Percentiles rank a stretch among this genome's conserved stretches.
Conservation (phyloP, 1,284 basidiomycete genomes). For the Cystobasidium pallidum region DNA sequence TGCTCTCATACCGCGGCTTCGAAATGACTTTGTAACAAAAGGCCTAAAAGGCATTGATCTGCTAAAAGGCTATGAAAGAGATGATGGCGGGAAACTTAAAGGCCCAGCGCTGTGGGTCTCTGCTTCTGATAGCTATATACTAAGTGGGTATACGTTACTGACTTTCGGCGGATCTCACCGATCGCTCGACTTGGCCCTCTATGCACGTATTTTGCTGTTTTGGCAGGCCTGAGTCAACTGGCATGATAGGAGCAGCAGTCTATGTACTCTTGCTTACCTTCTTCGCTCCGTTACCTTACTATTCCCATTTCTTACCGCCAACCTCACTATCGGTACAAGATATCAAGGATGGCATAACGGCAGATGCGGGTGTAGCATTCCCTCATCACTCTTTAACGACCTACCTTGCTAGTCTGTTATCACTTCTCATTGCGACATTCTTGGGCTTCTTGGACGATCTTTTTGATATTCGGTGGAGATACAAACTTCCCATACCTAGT, state of each 20-base stretch:
- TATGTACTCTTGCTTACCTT: slow-evolving; percentile 68
- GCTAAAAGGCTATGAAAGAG: slow-evolving; percentile 51
- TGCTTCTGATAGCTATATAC: not conserved
- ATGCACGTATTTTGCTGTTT: too few relatives aligned
- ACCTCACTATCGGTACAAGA: not conserved
- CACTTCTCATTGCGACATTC: slow-evolving; percentile 85
- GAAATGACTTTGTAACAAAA: slow-evolving; percentile 48
- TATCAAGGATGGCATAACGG: slow-evolving; percentile 12
- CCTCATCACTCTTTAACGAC: slow-evolving; percentile 67
- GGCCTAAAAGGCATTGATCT: slow-evolving; percentile 52
- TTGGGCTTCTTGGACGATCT: slow-evolving; percentile 96
- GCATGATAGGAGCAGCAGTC: slow-evolving; percentile 83
- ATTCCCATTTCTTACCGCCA: slow-evolving; percentile 62
- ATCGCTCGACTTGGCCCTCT: not conserved
- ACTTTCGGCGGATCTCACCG: not conserved
- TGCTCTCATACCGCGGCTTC: slow-evolving; percentile 49
- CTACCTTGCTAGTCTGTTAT: slow-evolving; percentile 89
- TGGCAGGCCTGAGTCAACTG: slow-evolving; percentile 89
- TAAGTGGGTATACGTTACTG: not conserved
- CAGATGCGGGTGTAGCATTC: slow-evolving; percentile 44
- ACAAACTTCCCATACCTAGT: slow-evolving; percentile 90
- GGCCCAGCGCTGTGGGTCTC: slow-evolving; percentile 41
- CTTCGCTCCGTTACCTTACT: slow-evolving; percentile 53
- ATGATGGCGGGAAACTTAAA: slow-evolving; percentile 38
- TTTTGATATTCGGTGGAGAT: slow-evolving; percentile 97